Evolutionary conservation across 176 grass and related monocot species (phyloP).

Genomic region (Miscanthus lutarioriparius): DNA sequence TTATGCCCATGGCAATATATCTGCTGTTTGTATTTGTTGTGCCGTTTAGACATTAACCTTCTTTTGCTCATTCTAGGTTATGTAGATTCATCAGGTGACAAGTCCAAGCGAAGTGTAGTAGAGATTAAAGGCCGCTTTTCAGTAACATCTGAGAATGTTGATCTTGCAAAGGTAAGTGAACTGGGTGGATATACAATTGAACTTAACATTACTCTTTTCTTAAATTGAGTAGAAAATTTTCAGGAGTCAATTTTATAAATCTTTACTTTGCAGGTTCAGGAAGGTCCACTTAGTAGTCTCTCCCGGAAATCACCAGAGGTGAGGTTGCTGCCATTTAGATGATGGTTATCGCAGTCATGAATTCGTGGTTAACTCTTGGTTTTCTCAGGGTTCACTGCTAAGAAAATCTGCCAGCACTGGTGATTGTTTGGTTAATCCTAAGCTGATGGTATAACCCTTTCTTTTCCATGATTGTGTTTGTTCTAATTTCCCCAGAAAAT

Average conservation of each 20-base stretch:
- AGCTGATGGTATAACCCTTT: slow-evolving; percentile 66
- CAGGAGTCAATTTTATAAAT: neutral
- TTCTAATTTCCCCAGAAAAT: neutral
- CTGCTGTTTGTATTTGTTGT: slow-evolving; percentile 11
- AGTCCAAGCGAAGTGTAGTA: slow-evolving; percentile 86
- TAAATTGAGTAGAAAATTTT: slow-evolving; percentile 12
- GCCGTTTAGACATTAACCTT: slow-evolving; percentile 21
- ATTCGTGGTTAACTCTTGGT: slow-evolving; percentile 22
- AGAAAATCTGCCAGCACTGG: slow-evolving; percentile 97
- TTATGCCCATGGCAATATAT: neutral
- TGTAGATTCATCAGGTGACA: slow-evolving; percentile 87
- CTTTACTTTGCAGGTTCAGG: slow-evolving; percentile 57
- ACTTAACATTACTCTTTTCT: neutral
- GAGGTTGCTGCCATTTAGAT: slow-evolving; percentile 32
- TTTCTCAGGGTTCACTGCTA: slow-evolving; percentile 67
- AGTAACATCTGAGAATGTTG: slow-evolving; percentile 97
- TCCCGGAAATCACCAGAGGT: slow-evolving; percentile 74
- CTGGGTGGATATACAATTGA: slow-evolving; percentile 13
- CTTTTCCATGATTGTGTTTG: neutral
- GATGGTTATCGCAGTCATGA: slow-evolving; percentile 12
- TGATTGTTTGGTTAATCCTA: slow-evolving; percentile 67
- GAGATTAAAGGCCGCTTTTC: slow-evolving; percentile 99
- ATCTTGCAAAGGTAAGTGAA: slow-evolving; percentile 87
- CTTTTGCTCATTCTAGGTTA: slow-evolving; percentile 63
- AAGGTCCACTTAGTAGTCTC: slow-evolving; percentile 57